Conservation (phyloP, 495 filamentous ascomycete genomes). For the Lasiosphaeriaceae sp. region DNA sequence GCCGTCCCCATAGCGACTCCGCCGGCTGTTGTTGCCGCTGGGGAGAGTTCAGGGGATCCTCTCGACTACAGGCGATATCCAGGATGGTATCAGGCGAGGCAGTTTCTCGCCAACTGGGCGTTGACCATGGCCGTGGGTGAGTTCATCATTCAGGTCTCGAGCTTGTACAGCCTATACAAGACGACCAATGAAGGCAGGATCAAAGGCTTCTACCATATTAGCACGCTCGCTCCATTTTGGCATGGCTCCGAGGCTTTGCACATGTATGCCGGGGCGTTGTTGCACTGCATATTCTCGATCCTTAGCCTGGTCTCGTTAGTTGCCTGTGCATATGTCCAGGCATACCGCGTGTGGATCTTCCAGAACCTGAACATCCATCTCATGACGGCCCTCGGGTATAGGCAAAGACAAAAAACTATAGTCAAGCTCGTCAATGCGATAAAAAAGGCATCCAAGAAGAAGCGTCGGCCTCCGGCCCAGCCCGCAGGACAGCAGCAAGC, state of each 20-base stretch:
- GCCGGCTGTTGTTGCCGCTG: too few relatives aligned
- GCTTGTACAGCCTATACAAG: conserved; percentile 5
- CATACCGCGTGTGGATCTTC: neutral
- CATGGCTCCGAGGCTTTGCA: neutral
- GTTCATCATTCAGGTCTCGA: neutral
- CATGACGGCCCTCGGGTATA: neutral
- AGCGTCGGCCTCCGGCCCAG: neutral
- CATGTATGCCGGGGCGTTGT: conserved; percentile 6
- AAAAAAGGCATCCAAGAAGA: neutral
- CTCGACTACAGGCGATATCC: neutral
- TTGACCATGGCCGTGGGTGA: conserved; percentile 1
- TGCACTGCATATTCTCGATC: neutral
- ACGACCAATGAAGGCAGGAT: neutral
- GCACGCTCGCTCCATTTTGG: neutral
- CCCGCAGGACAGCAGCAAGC: neutral
- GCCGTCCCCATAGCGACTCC: neutral
- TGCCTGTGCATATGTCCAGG: neutral
- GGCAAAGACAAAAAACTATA: neutral
- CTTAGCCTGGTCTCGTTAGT: neutral
- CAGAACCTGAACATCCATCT: neutral
- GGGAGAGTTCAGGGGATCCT: too few relatives aligned
- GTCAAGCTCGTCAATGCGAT: neutral
- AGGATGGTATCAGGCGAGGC: neutral
- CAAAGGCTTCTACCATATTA: neutral
- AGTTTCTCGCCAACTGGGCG: neutral